phyloP scores from a whole-genome alignment of 225 moss, liverwort and hornwort species.

The Climacium dendroides region DNA sequence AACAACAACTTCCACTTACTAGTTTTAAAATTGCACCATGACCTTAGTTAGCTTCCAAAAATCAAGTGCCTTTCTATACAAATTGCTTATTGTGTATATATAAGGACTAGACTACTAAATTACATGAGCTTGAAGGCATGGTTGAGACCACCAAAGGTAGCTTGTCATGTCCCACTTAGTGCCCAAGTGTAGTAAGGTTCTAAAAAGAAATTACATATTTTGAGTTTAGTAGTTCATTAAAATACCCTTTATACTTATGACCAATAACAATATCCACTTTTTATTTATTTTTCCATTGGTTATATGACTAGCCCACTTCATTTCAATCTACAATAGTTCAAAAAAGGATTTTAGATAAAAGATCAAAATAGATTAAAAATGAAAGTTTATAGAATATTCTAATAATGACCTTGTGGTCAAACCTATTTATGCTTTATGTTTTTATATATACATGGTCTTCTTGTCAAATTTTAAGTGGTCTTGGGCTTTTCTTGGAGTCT shows the following conservation, averaged over 20 bases:
- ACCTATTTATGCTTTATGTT: background rate
- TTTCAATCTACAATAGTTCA: background rate
- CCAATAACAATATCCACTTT: background rate
- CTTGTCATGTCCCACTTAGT: background rate
- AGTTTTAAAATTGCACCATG: background rate
- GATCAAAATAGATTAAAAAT: background rate
- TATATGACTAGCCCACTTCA: background rate
- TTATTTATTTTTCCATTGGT: background rate
- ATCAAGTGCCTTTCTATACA: background rate
- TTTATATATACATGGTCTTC: background rate
- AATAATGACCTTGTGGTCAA: background rate
- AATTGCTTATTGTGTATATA: background rate
- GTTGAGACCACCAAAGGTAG: background rate
- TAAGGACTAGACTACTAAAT: accelerated
- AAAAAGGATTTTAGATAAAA: background rate
- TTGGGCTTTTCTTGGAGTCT: background rate
- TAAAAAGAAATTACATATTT: background rate
- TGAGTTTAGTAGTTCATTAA: background rate
- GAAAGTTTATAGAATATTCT: background rate
- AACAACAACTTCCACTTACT: background rate
- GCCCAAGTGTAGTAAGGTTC: background rate
- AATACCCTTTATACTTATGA: background rate
- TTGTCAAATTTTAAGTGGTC: background rate
- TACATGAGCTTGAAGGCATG: background rate
- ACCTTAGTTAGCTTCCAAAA: background rate